phyloP scores from a whole-genome alignment of 768 basidiomycete species.

The Pleurotus pulmonarius region DNA sequence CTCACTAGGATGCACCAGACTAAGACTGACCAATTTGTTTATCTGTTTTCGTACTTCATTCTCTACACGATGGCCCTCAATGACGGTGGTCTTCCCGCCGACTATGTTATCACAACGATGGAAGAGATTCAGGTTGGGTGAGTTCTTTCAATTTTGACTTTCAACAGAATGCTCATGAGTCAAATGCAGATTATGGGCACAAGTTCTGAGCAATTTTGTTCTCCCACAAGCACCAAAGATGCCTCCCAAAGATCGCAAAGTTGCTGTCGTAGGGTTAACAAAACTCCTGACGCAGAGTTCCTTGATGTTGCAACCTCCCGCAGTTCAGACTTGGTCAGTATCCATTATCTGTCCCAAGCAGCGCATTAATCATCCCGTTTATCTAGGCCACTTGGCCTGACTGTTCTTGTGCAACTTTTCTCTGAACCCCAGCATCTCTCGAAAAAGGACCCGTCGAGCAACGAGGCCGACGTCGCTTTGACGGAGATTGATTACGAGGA shows the following conservation, averaged over 20 bases:
- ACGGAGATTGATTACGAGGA: constrained; percentile 90
- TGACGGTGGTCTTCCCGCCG: constrained; percentile 69
- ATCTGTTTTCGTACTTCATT: constrained; percentile 78
- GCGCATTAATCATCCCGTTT: constrained; percentile 39
- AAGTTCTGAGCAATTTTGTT: constrained; percentile 73
- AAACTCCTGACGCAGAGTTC: constrained; percentile 73
- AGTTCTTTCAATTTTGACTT: constrained; percentile 14
- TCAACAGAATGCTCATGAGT: too few species aligned
- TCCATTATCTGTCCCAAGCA: not conserved
- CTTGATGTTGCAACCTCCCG: constrained; percentile 64
- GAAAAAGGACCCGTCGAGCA: constrained; percentile 25
- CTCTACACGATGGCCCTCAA: constrained; percentile 73
- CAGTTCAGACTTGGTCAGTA: constrained; percentile 61
- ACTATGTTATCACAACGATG: constrained; percentile 71
- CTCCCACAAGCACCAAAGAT: constrained; percentile 79
- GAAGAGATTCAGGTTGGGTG: constrained; percentile 87
- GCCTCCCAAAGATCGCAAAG: constrained; percentile 79
- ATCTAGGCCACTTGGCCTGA: constrained; percentile 46
- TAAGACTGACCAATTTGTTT: constrained; percentile 87
- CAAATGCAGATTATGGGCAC: constrained; percentile 60
- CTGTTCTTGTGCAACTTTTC: constrained; percentile 73
- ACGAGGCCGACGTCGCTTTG: constrained; percentile 54
- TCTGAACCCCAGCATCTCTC: constrained; percentile 71
- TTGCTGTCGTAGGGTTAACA: constrained; percentile 77
- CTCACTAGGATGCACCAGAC: constrained; percentile 83